Percentiles rank a stretch among this genome's conserved stretches.
Conservation (phyloP, 371 early-diverging fungal species). For the Amoeboaphelidium protococcarum region DNA sequence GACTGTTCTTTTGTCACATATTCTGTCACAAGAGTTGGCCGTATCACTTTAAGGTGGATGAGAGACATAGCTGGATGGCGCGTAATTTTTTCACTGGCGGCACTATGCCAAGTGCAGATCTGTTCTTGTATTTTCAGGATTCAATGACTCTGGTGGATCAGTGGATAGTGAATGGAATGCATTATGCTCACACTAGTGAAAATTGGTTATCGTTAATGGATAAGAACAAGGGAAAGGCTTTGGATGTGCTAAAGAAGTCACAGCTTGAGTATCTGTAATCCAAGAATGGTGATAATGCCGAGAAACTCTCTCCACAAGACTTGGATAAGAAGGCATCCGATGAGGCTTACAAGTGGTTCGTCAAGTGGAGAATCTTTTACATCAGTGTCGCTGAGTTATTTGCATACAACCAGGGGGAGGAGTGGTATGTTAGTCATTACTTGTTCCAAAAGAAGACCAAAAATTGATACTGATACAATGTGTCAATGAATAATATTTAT, state of each 20-base stretch:
- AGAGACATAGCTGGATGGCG: constrained; percentile 29
- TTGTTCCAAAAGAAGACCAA: background rate
- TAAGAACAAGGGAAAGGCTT: background rate
- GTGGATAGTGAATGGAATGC: constrained; percentile 25
- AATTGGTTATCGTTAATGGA: background rate
- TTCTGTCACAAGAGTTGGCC: constrained; percentile 20
- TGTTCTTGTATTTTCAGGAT: constrained; percentile 1
- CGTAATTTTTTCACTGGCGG: constrained; percentile 21
- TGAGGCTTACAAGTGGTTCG: constrained; percentile 18
- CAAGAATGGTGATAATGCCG: constrained; percentile 13
- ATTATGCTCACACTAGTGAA: constrained; percentile 14
- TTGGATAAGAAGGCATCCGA: constrained; percentile 11
- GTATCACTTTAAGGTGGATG: constrained; percentile 24
- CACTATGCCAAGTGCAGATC: constrained; percentile 1
- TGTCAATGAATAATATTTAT: too few species aligned
- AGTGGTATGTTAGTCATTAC: background rate
- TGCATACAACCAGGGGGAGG: constrained; percentile 13
- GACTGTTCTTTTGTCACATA: constrained; percentile 23
- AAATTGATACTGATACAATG: too few species aligned
- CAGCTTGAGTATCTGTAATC: constrained; percentile 17
- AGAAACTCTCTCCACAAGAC: constrained; percentile 10
- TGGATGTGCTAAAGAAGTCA: constrained; percentile 7
- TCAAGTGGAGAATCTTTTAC: constrained; percentile 28
- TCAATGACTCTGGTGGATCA: constrained; percentile 10
- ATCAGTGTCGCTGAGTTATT: constrained; percentile 21